Conservation (phyloP, 495 filamentous ascomycete species). For the Xylaria telfairii region DNA sequence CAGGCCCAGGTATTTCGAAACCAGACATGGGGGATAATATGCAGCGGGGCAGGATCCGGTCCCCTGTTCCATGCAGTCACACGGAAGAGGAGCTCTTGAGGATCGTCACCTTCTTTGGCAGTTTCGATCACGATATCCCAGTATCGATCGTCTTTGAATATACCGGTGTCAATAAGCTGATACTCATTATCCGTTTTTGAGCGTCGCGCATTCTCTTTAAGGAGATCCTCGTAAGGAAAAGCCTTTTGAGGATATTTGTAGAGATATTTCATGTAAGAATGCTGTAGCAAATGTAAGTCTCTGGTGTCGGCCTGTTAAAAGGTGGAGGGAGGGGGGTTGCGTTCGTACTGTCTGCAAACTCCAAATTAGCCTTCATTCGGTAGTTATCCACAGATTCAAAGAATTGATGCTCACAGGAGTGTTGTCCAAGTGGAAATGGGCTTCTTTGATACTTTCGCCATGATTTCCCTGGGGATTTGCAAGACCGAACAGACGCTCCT, state of each 20-base stretch:
- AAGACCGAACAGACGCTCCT: slow-evolving; percentile 91
- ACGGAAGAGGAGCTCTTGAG: slow-evolving; percentile 90
- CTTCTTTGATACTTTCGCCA: slow-evolving; percentile 95
- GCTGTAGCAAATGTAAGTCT: slow-evolving; percentile 55
- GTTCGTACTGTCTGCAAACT: slow-evolving; percentile 50
- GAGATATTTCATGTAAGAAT: slow-evolving; percentile 98
- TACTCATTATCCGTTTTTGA: slow-evolving; percentile 81
- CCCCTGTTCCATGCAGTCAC: slow-evolving; percentile 96
- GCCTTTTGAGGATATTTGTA: slow-evolving; percentile 95
- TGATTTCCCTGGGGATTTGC: slow-evolving; percentile 97
- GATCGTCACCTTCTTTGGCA: slow-evolving; percentile 87
- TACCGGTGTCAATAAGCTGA: slow-evolving; percentile 88
- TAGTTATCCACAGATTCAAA: neutral
- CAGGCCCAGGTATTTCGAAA: slow-evolving; percentile 97
- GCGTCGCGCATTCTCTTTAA: slow-evolving; percentile 81
- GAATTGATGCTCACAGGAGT: slow-evolving; percentile 63
- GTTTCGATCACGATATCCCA: slow-evolving; percentile 98
- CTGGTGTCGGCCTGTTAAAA: slow-evolving; percentile 15
- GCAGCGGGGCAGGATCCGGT: slow-evolving; percentile 84
- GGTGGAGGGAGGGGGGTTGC: neutral
- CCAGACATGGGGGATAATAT: slow-evolving; percentile 95
- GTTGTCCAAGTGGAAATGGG: slow-evolving; percentile 95
- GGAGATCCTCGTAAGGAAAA: slow-evolving; percentile 88
- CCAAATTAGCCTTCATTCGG: neutral
- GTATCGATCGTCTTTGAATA: slow-evolving; percentile 90